A percentile compares a stretch with the other conserved stretches of the same genome.
These are phyloP conservation scores for Crassisporium funariophilum DNA, from an alignment of 768 basidiomycete species.

Conservation along the genomic window DNA sequence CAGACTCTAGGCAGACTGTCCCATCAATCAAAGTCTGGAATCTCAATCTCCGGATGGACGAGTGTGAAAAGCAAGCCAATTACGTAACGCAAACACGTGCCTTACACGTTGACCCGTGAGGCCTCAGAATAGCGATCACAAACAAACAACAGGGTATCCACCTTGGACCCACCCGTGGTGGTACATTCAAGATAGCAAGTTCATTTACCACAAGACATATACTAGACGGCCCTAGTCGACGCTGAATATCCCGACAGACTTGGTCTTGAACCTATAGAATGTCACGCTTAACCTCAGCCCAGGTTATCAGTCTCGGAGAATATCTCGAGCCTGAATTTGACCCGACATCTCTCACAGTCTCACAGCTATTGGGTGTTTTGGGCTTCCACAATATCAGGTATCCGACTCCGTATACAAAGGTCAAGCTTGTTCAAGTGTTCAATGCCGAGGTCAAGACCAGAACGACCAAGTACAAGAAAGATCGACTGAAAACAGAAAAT, in stretches of 20 bases:
- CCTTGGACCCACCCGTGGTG: constrained; percentile 6
- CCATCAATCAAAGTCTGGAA: too few relatives aligned
- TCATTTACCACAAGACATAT: too few relatives aligned
- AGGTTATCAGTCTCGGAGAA: constrained; percentile 73
- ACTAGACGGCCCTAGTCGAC: too few relatives aligned
- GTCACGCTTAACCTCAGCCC: constrained; percentile 79
- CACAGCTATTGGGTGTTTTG: constrained; percentile 80
- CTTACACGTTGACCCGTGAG: constrained; percentile 6
- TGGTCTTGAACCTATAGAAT: too few relatives aligned
- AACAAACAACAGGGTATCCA: too few relatives aligned
- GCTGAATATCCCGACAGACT: too few relatives aligned
- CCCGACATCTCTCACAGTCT: constrained; percentile 69
- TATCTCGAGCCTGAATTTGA: constrained; percentile 83
- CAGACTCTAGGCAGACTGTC: too few relatives aligned
- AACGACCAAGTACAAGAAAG: constrained; percentile 57
- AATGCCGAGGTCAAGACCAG: constrained; percentile 73
- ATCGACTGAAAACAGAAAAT: constrained; percentile 64
- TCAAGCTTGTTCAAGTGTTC: constrained; percentile 77
- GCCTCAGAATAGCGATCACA: constrained; percentile 10
- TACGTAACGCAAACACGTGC: too few relatives aligned
- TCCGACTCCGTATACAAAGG: constrained; percentile 75
- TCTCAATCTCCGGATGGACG: too few relatives aligned
- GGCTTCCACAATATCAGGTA: constrained; percentile 76
- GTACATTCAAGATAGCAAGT: constrained; percentile 13
- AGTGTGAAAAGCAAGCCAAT: too few relatives aligned